Conservation (phyloP, 805 yeast species). For the Ogataea allantospora region DNA sequence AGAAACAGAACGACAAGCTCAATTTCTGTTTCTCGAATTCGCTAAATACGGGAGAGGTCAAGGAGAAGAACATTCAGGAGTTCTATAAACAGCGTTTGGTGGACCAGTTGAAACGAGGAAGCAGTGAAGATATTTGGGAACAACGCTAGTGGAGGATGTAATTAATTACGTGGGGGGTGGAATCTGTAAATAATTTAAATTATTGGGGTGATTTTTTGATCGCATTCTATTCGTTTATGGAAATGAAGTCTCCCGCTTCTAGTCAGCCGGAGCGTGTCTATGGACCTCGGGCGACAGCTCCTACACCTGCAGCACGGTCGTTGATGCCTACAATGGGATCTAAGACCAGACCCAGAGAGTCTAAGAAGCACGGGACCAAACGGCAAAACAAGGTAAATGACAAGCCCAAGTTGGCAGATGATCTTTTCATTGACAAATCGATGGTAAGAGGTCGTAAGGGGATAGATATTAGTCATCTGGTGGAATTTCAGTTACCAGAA, state of each 20-base stretch:
- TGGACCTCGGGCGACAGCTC: constrained; percentile 1
- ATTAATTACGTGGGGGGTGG: background rate
- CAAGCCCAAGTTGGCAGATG: constrained; percentile 18
- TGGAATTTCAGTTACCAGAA: constrained; percentile 55
- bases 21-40: constrained; percentile 72
- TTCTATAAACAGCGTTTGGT: constrained; percentile 66
- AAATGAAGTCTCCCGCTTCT: constrained; percentile 8
- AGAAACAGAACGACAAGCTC: constrained; percentile 65
- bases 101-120: constrained; percentile 62
- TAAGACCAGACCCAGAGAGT: constrained; percentile 7
- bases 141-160: constrained; percentile 16
- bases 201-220: constrained; percentile 1
- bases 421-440: constrained; percentile 21
- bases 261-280: constrained; percentile 4
- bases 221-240: constrained; percentile 5
- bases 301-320: constrained; percentile 1
- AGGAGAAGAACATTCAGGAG: constrained; percentile 53
- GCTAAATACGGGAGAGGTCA: constrained; percentile 53
- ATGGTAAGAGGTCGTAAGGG: constrained; percentile 30
- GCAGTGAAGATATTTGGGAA: constrained; percentile 86
- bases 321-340: constrained; percentile 1
- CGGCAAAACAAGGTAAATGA: constrained; percentile 43
- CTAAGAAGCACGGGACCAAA: constrained; percentile 20
- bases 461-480: constrained; percentile 55
- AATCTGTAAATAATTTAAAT: constrained; percentile 7